Base-by-base conservation (phyloP, 2,329 filamentous ascomycete genomes). In the Colletotrichum scovillei region DNA sequence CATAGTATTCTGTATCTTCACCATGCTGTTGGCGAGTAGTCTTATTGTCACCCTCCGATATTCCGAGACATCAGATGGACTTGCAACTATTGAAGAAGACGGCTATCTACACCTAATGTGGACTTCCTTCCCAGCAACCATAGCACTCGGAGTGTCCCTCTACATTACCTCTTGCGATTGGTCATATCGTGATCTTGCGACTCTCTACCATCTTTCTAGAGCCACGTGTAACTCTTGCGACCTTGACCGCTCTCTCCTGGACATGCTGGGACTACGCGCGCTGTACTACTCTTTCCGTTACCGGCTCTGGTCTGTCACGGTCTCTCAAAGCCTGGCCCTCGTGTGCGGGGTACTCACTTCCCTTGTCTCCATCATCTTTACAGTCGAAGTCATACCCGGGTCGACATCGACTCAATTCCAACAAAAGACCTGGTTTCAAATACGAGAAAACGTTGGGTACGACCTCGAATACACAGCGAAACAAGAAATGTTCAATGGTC, bases 81-180 rank as follows among this genome's bases (percentile, higher is more conserved):
- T 72, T 4, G 6, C 58, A 3, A 42, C 38, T 22, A 58, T 68
- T 2, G 32, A 49, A 5, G 26, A 46, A 11, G 58, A 67, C 16
- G 69, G 64, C 7, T 68, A 72, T 22, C 52, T 58, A 19, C 64
- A 68, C 35, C 22, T 72, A 6, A 16, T 67, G 7, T 72, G 69
- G 69, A 72, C 69, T 7, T 72, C 69, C 6, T n/a, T 68, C 9
- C 69, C 69, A 5, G 64, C 69, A 4, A 12, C 56, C 9, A 38
- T 72, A 5, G 64, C 57, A 3, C 69, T 72, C 1, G 24, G 26
- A 1, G 69, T 63, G 3, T 67, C 42, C 5, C 28, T 26, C n/a
- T 72, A 72, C 35, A 56, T 63, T 16, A 72, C 49, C 30, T 68
- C 69, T 2, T 68, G 57, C 38, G 69, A 72, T 38, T 67, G 58